These are phyloP conservation scores for Chlamydomonas schloesseri DNA, from an alignment of 139 green algal genomes.

Conservation along the genomic window DNA sequence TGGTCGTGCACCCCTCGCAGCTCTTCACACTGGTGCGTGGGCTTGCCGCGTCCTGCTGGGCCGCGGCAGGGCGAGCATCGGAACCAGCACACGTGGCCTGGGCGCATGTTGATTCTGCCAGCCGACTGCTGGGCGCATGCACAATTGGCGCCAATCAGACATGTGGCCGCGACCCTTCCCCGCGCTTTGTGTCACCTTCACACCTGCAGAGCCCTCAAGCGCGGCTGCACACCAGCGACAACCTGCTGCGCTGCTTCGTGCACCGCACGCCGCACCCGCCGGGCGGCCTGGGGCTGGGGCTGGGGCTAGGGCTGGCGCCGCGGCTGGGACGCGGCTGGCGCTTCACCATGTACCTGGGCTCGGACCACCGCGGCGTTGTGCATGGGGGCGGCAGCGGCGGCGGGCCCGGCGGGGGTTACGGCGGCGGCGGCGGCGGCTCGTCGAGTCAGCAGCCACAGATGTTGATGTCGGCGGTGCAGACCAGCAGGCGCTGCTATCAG, in stretches of 20 bases:
- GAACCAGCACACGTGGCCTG: too few relatives aligned
- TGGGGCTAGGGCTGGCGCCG: not conserved
- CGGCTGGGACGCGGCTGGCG: conserved; percentile 19
- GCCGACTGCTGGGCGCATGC: too few relatives aligned
- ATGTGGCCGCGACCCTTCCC: too few relatives aligned
- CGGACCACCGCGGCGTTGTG: not conserved
- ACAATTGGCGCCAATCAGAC: too few relatives aligned
- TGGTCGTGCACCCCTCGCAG: conserved; percentile 32
- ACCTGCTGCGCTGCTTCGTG: conserved; percentile 35
- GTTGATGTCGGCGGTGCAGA: conserved; percentile 30
- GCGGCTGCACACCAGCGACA: conserved; percentile 8
- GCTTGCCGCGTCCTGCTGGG: too few relatives aligned
- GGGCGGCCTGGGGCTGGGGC: not conserved
- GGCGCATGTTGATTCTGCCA: too few relatives aligned
- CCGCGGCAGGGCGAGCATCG: too few relatives aligned
- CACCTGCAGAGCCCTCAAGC: conserved; percentile 11
- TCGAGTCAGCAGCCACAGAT: not conserved
- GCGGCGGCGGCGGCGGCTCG: not conserved
- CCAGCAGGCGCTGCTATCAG: conserved; percentile 14
- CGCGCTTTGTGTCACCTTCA: too few relatives aligned
- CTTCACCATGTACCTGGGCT: conserved; percentile 23
- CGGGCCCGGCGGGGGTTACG: not conserved
- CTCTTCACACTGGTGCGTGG: conserved; percentile 34
- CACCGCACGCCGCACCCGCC: not conserved
- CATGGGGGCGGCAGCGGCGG: not conserved